phyloP scores from a whole-genome alignment of 495 filamentous ascomycete species.

The Neurospora sp. region DNA sequence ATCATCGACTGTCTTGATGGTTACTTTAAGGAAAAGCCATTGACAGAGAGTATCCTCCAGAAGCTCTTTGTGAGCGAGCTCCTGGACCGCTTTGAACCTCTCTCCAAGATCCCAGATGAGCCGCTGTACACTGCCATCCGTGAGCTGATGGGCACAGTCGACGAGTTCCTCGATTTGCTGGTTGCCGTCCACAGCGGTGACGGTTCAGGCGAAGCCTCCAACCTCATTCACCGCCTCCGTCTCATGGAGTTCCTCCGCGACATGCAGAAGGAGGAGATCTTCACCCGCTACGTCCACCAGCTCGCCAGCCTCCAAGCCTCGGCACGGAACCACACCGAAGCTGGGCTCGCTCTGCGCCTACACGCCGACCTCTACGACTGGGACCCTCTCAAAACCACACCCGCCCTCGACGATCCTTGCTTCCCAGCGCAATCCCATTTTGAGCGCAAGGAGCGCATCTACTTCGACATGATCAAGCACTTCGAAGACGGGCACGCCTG shows the following conservation, averaged over 20 bases:
- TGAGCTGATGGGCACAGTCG: conserved; percentile 69
- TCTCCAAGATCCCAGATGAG: conserved; percentile 56
- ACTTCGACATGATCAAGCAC: conserved; percentile 87
- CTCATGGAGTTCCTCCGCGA: conserved; percentile 96
- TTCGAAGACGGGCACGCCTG: conserved; percentile 90
- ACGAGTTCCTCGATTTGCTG: conserved; percentile 84
- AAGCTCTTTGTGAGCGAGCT: conserved; percentile 89
- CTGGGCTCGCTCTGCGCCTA: conserved; percentile 78
- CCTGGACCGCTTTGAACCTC: conserved; percentile 64
- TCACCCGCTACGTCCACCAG: conserved; percentile 92
- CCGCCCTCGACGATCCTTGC: conserved; percentile 57
- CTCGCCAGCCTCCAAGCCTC: conserved; percentile 68
- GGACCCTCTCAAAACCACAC: conserved; percentile 62
- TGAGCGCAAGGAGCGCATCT: conserved; percentile 85
- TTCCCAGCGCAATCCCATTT: conserved; percentile 83
- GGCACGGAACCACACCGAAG: conserved; percentile 75
- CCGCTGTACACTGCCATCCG: conserved; percentile 66
- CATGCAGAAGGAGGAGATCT: conserved; percentile 96
- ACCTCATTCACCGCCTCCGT: conserved; percentile 74
- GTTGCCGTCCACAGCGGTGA: conserved; percentile 84
- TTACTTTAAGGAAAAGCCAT: conserved; percentile 79
- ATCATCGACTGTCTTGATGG: conserved; percentile 91
- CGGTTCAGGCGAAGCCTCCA: conserved; percentile 61
- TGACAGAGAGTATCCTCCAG: conserved; percentile 81
- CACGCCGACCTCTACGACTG: conserved; percentile 92